Base-by-base conservation (phyloP, 1,139 yeast species). In the Yamadazyma blattariae region DNA sequence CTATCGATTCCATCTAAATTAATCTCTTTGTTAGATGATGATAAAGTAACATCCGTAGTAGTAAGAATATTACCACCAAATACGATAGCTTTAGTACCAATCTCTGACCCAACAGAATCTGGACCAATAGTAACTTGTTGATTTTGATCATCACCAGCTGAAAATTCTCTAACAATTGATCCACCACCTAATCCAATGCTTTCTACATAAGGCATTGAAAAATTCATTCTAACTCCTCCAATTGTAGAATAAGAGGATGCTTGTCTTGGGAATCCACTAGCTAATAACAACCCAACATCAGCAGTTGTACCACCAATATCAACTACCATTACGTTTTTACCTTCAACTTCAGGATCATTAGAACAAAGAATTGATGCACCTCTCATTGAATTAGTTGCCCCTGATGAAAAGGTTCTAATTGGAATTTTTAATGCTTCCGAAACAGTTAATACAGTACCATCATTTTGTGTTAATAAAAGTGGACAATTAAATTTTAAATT, bases 221-320 rank as follows among this genome's bases (percentile, higher is more conserved):
- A 64, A 42, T 64, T 67, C 57, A 62, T 64, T 34, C 64, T 48
- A 1, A 67, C 72, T 14, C 73, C 73, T 3, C 71, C 73, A 24
- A 67, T 57, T 9, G 44, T 43, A 3, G 67, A 60, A 39, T 54
- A 58, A 5, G 71, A 58, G 0, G 70, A 55, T 0, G 64, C 51
- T 37, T 64, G 67, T 31, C 71, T 44, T 2, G 73, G 73, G 41
- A 61, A 66, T 1, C 72, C 72, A 17, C 59, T 46, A 5, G 65
- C 55, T 5, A 64, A 45, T 18, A 67, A 42, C 32, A 66, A 43
- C 3, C 74, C 72, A 15, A 66, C 69, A 43, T 67, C 73, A n/a
- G 71, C 50, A 4, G 73, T 67, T 10, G 74, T 67, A 5, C 73
- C 74, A 14, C 73, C 73, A 28, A 67, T 58, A 42, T 67, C 73